phyloP scores from a whole-genome alignment of 2,329 filamentous ascomycete genomes.

The Aspergillus sp. region DNA sequence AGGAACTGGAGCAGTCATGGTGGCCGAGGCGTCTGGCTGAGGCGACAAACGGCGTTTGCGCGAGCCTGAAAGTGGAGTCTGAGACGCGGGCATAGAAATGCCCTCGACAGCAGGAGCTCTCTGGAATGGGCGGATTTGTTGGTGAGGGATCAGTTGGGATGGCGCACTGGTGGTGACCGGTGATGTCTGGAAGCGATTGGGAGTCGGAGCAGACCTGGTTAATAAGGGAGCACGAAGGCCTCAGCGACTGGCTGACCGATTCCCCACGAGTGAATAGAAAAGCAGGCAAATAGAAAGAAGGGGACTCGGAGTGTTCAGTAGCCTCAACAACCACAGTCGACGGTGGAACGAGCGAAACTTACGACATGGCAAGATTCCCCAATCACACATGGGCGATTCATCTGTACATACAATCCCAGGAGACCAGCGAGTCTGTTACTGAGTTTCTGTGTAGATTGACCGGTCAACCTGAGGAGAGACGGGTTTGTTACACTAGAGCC shows the following conservation, averaged over 20 bases:
- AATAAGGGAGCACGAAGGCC: conserved; percentile 1
- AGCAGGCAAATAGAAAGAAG: conserved; percentile 1
- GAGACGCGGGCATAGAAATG: conserved; percentile 31
- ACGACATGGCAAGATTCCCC: conserved; percentile 31
- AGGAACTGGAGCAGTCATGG: conserved; percentile 27
- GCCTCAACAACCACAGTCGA: neutral
- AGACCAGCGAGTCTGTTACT: conserved; percentile 28
- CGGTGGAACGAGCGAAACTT: conserved; percentile 21
- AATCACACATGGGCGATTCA: conserved; percentile 29
- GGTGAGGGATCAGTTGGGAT: conserved; percentile 29
- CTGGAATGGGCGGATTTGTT: conserved; percentile 28
- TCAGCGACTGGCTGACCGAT: too few relatives aligned
- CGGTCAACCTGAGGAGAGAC: conserved; percentile 22
- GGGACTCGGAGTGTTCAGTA: too few relatives aligned
- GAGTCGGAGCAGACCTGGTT: conserved; percentile 31
- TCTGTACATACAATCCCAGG: conserved; percentile 30
- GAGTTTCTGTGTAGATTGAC: conserved; percentile 19
- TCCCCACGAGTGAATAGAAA: conserved; percentile 1
- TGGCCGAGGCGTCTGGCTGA: conserved; percentile 24
- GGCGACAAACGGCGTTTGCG: conserved; percentile 38
- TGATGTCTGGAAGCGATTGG: conserved; percentile 35
- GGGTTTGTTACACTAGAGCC: conserved; percentile 26
- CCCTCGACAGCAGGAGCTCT: conserved; percentile 28
- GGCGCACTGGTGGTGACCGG: conserved; percentile 25
- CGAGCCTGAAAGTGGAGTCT: conserved; percentile 27